Base-by-base conservation (phyloP, 805 yeast genomes). In the Phaffomyces antillensis region DNA sequence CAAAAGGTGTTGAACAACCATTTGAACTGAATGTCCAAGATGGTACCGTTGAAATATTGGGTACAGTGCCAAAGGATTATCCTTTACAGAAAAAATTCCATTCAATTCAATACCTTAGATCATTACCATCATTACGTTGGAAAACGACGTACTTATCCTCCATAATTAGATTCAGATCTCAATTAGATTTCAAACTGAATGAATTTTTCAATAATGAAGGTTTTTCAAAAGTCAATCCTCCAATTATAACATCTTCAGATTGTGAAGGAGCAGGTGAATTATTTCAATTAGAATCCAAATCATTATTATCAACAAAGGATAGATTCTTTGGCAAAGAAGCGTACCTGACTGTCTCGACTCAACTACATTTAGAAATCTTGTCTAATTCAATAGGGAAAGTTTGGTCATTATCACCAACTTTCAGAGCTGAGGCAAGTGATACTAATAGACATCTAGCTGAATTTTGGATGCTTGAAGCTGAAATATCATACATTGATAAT, bases 191-290 rank as follows among this genome's bases (percentile, higher is more conserved):
- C 2, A 61, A 68, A 28, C 53, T 89, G 8, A 64, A 71, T 36
- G 66, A 66, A 3, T 86, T 77, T 53, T 86, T 87, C 60, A 65
- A 69, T 17, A 44, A 57, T 0, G 54, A 72, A 17, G 74, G 74
- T 13, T 88, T 86, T 52, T 64, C 72, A 13, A 90, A 87, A 65
- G 88, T 86, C 0, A 71, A 81, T 24, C 95, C 98, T 4, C 99
- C 99, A 8, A 55, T 91, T 12, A 66, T 91, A 20, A 93, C 99
- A 0, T 71, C 86, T 11, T 79, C 95, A 1, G 99, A 93, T 61
- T 91, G 98, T 60, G 99, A 93, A 66, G 98, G 99, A 16, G 97
- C 96, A 4, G 98, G 98, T 5, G 98, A 93, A 59, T 76, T 86
- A 49, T 93, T 93, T 52, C 67, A 65, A 39, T 65, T 90, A 11